Evolutionary conservation across 257 asterid species (phyloP).

Genomic region (Paulownia fortunei): DNA sequence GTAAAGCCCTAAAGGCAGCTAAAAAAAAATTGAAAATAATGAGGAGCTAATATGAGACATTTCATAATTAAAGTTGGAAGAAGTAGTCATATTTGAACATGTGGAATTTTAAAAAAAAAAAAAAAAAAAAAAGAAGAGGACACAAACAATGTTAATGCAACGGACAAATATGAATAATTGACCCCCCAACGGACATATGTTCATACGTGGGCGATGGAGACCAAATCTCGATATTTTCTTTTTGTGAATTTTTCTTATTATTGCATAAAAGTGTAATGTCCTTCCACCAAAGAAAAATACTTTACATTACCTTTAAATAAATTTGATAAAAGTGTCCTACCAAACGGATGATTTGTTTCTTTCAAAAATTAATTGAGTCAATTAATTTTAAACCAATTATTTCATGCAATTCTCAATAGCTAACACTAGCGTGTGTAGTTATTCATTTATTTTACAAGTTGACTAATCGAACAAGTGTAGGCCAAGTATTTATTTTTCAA

Average conservation of each 20-base stretch:
- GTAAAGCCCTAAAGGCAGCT: too few species aligned
- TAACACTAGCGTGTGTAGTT: background rate
- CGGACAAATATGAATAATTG: constrained; percentile 42
- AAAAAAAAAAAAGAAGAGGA: too few species aligned
- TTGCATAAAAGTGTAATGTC: background rate
- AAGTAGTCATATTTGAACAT: constrained; percentile 23
- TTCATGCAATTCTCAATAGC: background rate
- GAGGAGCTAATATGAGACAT: constrained; percentile 32
- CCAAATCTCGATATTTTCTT: background rate
- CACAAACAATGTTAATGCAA: constrained; percentile 26
- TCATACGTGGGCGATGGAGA: constrained; percentile 33
- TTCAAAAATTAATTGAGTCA: background rate
- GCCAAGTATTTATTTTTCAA: background rate
- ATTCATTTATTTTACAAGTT: background rate
- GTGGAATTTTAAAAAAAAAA: constrained; percentile 29
- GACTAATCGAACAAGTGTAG: background rate
- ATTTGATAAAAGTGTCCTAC: constrained; percentile 26
- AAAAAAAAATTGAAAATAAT: too few species aligned
- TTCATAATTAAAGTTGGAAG: constrained; percentile 15
- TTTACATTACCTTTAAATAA: background rate
- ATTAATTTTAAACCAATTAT: background rate
- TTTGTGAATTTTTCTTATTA: background rate
- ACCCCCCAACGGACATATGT: constrained; percentile 50
- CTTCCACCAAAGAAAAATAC: background rate
- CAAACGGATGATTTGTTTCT: constrained; percentile 29